phyloP scores from a whole-genome alignment of 352 stramenopile species.

The Lagenidium giganteum region DNA sequence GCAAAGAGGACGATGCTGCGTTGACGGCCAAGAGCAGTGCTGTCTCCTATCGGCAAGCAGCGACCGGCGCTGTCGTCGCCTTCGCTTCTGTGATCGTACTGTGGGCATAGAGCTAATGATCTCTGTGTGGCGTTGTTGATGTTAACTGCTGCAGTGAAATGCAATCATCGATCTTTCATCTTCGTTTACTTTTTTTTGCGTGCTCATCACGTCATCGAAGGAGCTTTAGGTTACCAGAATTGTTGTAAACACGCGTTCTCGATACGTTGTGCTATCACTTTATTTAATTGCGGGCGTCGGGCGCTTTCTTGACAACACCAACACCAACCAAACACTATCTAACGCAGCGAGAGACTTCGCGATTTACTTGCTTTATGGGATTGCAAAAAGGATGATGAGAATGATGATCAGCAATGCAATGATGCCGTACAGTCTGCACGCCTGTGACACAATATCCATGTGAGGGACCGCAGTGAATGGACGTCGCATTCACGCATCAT shows the following conservation, averaged over 20 bases:
- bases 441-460: conserved; percentile 11
- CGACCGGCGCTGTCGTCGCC: conserved; percentile 5
- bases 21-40: conserved; percentile 16
- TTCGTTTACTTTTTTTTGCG: conserved; percentile 2
- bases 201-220: conserved; percentile 8
- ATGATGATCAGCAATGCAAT: conserved; percentile 64
- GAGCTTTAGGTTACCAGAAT: too few relatives aligned
- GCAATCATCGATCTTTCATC: not conserved
- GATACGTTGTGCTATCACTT: too few relatives aligned
- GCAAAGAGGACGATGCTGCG: conserved; percentile 55
- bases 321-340: conserved; percentile 11
- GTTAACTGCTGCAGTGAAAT: conserved; percentile 1
- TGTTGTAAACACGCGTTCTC: too few relatives aligned
- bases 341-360: conserved; percentile 11
- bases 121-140: conserved; percentile 3
- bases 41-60: conserved; percentile 3
- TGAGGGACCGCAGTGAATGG: too few relatives aligned
- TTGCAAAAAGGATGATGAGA: conserved; percentile 52
- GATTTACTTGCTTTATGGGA: conserved; percentile 21
- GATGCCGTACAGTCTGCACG: conserved; percentile 67
- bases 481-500: too few relatives aligned
- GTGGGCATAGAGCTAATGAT: too few relatives aligned
- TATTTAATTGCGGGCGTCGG: too few relatives aligned
- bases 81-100: conserved; percentile 3
- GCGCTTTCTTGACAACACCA: not conserved